Evolutionary conservation across 129 eudicot species (phyloP), one percentile per base, ranked within the genome.

Genomic region (Gnaphalium uliginosum): DNA sequence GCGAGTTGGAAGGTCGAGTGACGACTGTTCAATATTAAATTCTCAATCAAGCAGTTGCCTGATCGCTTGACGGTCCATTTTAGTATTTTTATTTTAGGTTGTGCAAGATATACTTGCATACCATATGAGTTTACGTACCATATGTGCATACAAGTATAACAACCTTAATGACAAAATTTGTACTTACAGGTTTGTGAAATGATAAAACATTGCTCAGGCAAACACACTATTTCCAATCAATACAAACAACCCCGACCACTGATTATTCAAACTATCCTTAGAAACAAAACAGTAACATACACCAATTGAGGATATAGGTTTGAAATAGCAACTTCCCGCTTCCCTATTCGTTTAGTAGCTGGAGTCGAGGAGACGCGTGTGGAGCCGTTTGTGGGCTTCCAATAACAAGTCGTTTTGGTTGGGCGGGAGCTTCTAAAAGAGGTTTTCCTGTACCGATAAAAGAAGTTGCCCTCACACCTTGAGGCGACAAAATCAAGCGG

Each of bases 391-490:
- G 80, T 24, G 66, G 32, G 53, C 76, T 67, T 30, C 78, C 79
- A 5, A 51, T 23, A 8, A 61, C 65, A 6, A 68, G 80, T 29
- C 75, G 83, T 63, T 74, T 83, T 60, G 75, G 75, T 4, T 86
- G 88, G 21, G 92, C 64, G 9, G 89, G 68, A 30, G 81, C 71
- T 73, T 92, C 96, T 25, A 85, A 73, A 63, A 85, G 87, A 29
- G 91, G 89, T 79, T 88, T 76, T 35, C 97, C 93, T 0, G 89
- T 86, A 14, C 98, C 96, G 11, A 90, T 68, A 68, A 79, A 80
- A 32, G 98, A 88, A 21, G 93, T 86, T 29, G 68, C 75, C 72
- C 93, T 68, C 25, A 60, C 73, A 4, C 89, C 88, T 25, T 86
- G 82, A 14, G 65, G 66, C 13, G 90, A 66, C 22, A 87, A 60